These are phyloP conservation scores for Marvania coccoides DNA, from an alignment of 139 green algal species.

Conservation along the genomic window DNA sequence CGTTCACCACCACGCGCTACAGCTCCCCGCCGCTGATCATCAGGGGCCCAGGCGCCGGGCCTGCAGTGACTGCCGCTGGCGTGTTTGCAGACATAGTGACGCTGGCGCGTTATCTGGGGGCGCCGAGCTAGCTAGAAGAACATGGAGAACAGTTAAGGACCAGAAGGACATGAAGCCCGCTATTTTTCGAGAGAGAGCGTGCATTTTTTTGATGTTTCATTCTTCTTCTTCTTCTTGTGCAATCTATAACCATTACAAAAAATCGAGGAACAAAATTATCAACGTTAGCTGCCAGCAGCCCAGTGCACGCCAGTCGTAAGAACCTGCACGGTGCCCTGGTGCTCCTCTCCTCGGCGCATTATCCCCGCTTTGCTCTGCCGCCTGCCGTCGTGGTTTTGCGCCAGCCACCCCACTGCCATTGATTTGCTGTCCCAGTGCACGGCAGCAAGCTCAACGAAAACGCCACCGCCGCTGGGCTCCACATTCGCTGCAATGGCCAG, in stretches of 20 bases:
- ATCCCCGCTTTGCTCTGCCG: background rate
- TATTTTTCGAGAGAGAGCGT: background rate
- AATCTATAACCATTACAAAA: background rate
- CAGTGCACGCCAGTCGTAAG: background rate
- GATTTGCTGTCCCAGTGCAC: background rate
- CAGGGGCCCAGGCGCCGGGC: constrained; percentile 75
- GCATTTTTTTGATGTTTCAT: background rate
- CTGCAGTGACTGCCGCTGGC: constrained; percentile 86
- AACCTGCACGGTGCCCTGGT: background rate
- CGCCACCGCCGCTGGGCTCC: too few relatives aligned
- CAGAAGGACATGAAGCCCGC: background rate
- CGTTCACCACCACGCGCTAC: constrained; percentile 75
- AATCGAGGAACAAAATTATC: too few relatives aligned
- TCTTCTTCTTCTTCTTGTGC: too few relatives aligned
- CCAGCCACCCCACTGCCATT: background rate
- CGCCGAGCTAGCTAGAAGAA: background rate
- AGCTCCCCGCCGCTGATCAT: constrained; percentile 70
- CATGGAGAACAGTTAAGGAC: background rate
- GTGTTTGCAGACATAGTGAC: constrained; percentile 86
- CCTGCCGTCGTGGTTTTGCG: background rate
- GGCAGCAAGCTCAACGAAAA: background rate
- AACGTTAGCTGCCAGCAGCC: too few relatives aligned
- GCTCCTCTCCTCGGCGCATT: too few relatives aligned
- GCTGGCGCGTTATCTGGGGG: constrained; percentile 39
- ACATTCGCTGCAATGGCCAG: background rate